A percentile compares a stretch with the other conserved stretches of the same genome.
Conservation (phyloP, 1,284 basidiomycete species). For the Pseudozyma sp. region DNA sequence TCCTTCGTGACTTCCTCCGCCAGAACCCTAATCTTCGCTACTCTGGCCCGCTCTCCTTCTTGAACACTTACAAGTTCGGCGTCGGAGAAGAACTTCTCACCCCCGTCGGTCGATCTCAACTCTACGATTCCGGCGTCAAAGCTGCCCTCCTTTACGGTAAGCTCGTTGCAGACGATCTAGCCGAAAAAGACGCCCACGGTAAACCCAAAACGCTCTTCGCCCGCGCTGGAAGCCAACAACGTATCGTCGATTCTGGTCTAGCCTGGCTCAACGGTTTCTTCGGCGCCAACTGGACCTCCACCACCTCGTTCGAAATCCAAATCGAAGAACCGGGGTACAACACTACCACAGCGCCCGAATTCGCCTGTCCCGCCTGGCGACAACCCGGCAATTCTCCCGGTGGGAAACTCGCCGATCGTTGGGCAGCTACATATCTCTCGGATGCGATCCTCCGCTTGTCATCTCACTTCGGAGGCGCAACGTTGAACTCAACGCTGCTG, state of each 20-base stretch:
- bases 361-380: conserved; percentile 51
- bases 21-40: conserved; percentile 35
- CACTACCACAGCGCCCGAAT: conserved; percentile 65
- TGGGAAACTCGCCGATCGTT: conserved; percentile 35
- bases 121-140: conserved; percentile 58
- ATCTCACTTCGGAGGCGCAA: conserved; percentile 38
- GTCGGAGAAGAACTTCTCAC: conserved; percentile 64
- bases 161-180: conserved; percentile 36
- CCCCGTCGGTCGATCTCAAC: conserved; percentile 61
- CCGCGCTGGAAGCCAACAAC: conserved; percentile 64
- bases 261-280: conserved; percentile 60
- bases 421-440: conserved; percentile 61
- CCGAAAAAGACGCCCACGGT: conserved; percentile 19
- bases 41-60: conserved; percentile 56
- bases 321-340: conserved; percentile 63
- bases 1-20: conserved; percentile 36
- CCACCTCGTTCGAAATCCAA: conserved; percentile 62
- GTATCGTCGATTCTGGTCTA: conserved; percentile 64
- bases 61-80: conserved; percentile 58
- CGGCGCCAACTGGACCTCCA: conserved; percentile 38
- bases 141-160: conserved; percentile 55
- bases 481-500: conserved; percentile 46
- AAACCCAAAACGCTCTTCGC: conserved; percentile 56
- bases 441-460: conserved; percentile 60
- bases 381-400: conserved; percentile 25